These are phyloP conservation scores for Neurospora sp. DNA, from an alignment of 495 filamentous ascomycete species.

Conservation along the genomic window DNA sequence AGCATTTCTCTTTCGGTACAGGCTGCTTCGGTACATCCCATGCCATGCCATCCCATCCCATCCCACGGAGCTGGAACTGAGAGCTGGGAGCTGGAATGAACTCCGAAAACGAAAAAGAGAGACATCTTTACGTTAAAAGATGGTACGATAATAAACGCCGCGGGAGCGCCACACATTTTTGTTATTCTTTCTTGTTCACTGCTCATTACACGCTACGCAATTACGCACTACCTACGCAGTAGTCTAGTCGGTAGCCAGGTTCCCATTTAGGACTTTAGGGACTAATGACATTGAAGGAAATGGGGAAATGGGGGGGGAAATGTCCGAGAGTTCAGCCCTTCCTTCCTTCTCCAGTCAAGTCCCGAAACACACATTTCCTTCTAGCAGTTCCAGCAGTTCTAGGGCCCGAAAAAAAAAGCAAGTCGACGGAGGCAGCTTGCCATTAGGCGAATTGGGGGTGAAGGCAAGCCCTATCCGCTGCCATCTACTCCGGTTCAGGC, in stretches of 20 bases:
- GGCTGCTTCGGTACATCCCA: not conserved
- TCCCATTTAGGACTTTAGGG: not conserved
- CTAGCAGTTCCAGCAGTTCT: not conserved
- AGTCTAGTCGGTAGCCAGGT: no score
- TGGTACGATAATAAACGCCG: not conserved
- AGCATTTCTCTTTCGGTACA: not conserved
- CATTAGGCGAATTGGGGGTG: no score
- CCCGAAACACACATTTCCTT: not conserved
- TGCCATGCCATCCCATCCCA: not conserved
- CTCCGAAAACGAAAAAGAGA: not conserved
- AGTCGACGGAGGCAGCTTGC: not conserved
- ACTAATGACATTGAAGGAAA: not conserved
- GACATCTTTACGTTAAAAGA: not conserved
- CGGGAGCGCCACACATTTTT: not conserved
- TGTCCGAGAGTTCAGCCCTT: not conserved
- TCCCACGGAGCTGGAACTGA: not conserved
- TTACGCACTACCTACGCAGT: no score
- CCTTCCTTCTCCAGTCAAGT: not conserved
- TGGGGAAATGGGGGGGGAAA: not conserved
- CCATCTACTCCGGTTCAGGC: no score
- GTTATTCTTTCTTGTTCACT: not conserved
- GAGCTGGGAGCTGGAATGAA: constrained; percentile 1
- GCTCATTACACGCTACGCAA: no score
- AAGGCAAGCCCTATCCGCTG: no score
- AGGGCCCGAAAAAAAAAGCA: not conserved